Base-by-base conservation (phyloP, 148 eudicot species). In the Spergularia bocconei region DNA sequence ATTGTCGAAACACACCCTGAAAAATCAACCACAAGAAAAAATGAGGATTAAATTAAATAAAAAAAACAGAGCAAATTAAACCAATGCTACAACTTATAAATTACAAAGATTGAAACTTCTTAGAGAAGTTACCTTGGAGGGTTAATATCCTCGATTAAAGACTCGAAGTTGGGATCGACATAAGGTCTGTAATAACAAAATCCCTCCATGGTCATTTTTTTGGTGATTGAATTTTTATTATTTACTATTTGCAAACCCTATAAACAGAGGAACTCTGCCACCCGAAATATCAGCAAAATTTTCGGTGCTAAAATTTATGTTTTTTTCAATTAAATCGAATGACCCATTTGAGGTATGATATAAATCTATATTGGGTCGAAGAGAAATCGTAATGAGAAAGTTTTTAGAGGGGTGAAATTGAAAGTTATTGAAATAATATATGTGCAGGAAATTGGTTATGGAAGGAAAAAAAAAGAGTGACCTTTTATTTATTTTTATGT, bases 1-100 rank as follows among this genome's bases (percentile, higher is more conserved):
- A 77, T 93, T 93, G 72, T 93, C 98, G 66, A 93, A 78, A 76
- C 83, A 86, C 76, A 91, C 97, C 82, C 98, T 93, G 79, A 80
- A 91, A 17, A 41, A 80, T 70, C 58, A 60, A 59, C 63, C 55
- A 44, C 48, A 44, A 41, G 2, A 0, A 44, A 44, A 6, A 44
- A 2, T 44, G 5, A 44, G 10, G 5, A 6, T 44, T 44, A 44
- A 44, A 44, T 44, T 9, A 44, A 44, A 9, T n/a, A 14, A 66
- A 41, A 66, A 41, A 55, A 63, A 71, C 59, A 29, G 67, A 66
- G 8, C 66, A 53, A 56, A 71, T 10, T 13, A 64, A 66, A 67
- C 38, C 69, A 44, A 14, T 60, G 48, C 10, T n/a, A 13, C 20
- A 33, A 53, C 70, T 25, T 17, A 44, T 17, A 44, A 54, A 44